phyloP scores from a whole-genome alignment of 1,139 yeast species.

The Spathaspora sp. region DNA sequence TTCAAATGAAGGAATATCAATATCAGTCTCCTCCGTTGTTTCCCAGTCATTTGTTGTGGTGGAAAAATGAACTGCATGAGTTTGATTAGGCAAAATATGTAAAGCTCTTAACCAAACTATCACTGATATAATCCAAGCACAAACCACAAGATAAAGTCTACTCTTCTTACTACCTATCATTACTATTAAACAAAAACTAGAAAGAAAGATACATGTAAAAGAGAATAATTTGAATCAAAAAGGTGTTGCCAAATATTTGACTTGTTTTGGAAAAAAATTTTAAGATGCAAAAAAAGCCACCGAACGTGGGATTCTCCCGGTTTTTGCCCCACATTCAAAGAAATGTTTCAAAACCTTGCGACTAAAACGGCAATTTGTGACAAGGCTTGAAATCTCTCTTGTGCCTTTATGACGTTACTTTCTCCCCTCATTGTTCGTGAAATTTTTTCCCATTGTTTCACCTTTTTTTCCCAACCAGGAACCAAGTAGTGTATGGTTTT shows the following conservation, averaged over 20 bases:
- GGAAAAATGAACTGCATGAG: neutral
- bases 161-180: neutral
- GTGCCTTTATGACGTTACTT: conserved; percentile 1
- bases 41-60: neutral
- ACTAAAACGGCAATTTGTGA: neutral
- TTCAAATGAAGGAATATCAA: neutral
- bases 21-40: neutral
- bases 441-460: neutral
- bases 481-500: neutral
- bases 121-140: neutral
- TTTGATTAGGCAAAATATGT: neutral
- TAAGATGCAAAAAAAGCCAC: neutral
- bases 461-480: neutral
- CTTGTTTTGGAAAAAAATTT: neutral
- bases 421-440: neutral
- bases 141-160: neutral
- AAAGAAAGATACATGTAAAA: neutral
- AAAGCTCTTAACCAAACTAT: neutral
- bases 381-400: neutral
- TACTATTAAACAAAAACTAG: neutral
- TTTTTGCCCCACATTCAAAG: neutral
- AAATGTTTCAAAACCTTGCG: too few species aligned
- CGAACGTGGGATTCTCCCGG: conserved; percentile 1
- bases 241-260: neutral
- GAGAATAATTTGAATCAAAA: neutral